Evolutionary conservation across 192 early-diverging fungal species (phyloP).

Genomic region (Coemansia sp.): DNA sequence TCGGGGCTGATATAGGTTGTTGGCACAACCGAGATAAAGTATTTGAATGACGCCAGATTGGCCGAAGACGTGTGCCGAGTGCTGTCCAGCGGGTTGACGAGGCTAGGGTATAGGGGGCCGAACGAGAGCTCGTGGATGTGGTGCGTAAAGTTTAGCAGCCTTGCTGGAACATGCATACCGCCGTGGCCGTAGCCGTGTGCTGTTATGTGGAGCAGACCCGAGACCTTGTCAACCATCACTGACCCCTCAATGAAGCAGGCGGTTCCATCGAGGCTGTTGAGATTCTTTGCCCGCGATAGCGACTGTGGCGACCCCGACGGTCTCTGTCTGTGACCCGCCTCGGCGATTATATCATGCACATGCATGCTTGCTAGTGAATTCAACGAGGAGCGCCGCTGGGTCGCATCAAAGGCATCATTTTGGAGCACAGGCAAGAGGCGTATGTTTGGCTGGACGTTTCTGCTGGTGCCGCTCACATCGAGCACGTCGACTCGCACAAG

Average conservation of each 20-base stretch:
- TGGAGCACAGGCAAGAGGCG: not conserved
- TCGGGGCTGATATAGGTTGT: conserved; percentile 68
- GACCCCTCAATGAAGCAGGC: conserved; percentile 76
- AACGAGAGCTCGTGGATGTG: conserved; percentile 89
- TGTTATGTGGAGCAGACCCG: conserved; percentile 89
- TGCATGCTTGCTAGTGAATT: conserved; percentile 7
- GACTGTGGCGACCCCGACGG: not conserved
- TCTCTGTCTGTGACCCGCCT: conserved; percentile 7
- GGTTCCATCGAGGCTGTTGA: conserved; percentile 29
- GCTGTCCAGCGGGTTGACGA: conserved; percentile 85
- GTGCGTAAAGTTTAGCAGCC: conserved; percentile 93
- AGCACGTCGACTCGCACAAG: conserved; percentile 40
- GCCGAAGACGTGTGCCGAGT: conserved; percentile 63
- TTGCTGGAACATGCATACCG: conserved; percentile 54
- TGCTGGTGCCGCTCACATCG: conserved; percentile 31
- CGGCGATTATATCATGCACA: conserved; percentile 38
- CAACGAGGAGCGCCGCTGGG: not conserved
- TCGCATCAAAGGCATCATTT: not conserved
- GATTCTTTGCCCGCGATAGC: not conserved
- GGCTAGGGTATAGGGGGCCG: conserved; percentile 76
- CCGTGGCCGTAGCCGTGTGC: conserved; percentile 84
- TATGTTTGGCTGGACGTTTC: conserved; percentile 13
- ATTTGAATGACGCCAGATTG: conserved; percentile 73
- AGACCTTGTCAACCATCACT: conserved; percentile 72
- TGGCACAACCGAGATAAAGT: conserved; percentile 85